Conservation (phyloP, 2,329 filamentous ascomycete species). For the Aspergillus niger region DNA sequence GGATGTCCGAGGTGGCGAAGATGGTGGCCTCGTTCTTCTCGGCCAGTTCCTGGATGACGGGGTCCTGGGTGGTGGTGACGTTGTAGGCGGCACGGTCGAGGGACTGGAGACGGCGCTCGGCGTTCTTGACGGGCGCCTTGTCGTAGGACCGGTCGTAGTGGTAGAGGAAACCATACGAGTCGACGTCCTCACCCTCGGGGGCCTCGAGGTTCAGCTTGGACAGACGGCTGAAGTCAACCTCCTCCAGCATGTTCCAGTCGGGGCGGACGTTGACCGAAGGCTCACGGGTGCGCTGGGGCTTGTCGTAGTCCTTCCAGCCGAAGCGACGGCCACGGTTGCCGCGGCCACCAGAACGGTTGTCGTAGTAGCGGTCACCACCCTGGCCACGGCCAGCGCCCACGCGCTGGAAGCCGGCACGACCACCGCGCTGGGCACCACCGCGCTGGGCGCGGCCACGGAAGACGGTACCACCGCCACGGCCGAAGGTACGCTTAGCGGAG, state of each 20-base stretch:
- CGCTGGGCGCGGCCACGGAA: conserved; percentile 78
- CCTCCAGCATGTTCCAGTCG: conserved; percentile 93
- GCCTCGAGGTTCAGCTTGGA: conserved; percentile 94
- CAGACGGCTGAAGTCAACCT: conserved; percentile 97
- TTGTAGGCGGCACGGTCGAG: conserved; percentile 97
- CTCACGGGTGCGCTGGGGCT: conserved; percentile 94
- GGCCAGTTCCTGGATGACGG: conserved; percentile 93
- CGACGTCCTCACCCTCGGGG: conserved; percentile 91
- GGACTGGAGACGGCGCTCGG: conserved; percentile 82
- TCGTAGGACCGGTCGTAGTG: conserved; percentile 97
- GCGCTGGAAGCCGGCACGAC: conserved; percentile 72
- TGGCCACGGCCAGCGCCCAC: conserved; percentile 69
- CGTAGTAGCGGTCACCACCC: conserved; percentile 66
- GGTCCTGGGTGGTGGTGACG: conserved; percentile 93
- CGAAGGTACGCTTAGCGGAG: conserved; percentile 78
- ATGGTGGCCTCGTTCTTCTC: conserved; percentile 96
- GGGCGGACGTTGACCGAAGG: conserved; percentile 94
- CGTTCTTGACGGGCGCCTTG: conserved; percentile 85
- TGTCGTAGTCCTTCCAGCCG: conserved; percentile 98
- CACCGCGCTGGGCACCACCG: conserved; percentile 73
- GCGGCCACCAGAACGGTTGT: conserved; percentile 68
- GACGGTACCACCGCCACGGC: conserved; percentile 83
- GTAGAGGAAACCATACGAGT: conserved; percentile 95
- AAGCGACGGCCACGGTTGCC: conserved; percentile 79
- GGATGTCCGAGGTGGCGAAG: conserved; percentile 93